These are phyloP conservation scores for Fusarium globosum DNA, from an alignment of 2,329 filamentous ascomycete genomes.

Conservation along the genomic window DNA sequence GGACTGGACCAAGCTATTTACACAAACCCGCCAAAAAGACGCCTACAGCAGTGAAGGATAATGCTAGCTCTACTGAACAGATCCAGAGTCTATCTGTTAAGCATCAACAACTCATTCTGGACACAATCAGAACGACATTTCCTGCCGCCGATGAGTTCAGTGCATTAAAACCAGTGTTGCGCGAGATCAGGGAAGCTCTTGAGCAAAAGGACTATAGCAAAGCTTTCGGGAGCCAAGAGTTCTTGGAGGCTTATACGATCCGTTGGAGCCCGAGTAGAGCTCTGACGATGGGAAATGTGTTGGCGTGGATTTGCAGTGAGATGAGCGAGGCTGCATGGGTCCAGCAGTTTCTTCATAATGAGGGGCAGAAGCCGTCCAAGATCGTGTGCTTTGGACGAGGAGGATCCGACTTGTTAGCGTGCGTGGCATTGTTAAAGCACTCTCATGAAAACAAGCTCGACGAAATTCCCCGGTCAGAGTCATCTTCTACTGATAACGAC, in stretches of 20 bases:
- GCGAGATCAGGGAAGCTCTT: constrained; percentile 6
- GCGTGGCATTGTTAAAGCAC: background rate
- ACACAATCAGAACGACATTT: constrained; percentile 12
- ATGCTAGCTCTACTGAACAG: background rate
- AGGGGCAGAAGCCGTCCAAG: background rate
- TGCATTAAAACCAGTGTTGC: background rate
- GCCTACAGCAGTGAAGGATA: background rate
- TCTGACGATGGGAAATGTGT: background rate
- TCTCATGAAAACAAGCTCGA: background rate
- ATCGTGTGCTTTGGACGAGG: constrained; percentile 1
- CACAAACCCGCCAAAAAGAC: constrained; percentile 4
- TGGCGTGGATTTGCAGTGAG: constrained; percentile 18
- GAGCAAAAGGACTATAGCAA: constrained; percentile 12
- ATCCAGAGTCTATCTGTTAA: background rate
- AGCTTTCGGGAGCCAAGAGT: constrained; percentile 2
- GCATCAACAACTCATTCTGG: constrained; percentile 12
- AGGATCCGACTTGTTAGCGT: constrained; percentile 6
- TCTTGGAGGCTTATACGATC: constrained; percentile 8
- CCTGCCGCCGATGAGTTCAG: constrained; percentile 4
- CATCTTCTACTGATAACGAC: background rate
- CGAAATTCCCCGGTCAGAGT: rapidly evolving
- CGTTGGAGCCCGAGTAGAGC: constrained; percentile 9
- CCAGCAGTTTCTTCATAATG: background rate
- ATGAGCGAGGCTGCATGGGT: background rate
- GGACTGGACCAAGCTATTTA: constrained; percentile 16